Base-by-base conservation (phyloP, 805 yeast species). In the Lipomyces yamadae region DNA sequence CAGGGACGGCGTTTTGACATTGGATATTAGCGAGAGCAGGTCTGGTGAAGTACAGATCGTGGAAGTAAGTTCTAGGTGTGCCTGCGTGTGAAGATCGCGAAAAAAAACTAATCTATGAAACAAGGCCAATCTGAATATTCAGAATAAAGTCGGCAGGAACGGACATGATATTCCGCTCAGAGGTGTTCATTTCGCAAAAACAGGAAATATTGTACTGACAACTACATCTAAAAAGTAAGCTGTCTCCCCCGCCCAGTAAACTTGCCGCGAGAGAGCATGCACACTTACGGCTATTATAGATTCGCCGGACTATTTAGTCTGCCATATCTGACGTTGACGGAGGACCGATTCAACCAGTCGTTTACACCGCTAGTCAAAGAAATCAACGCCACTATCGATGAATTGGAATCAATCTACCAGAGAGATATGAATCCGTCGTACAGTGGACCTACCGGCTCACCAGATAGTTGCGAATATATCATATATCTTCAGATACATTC, bases 401-500 rank as follows among this genome's bases (percentile, higher is more conserved):
- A 82, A 56, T 72, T 83, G 65, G 82, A 86, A 55, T 74, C 77
- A 1, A 81, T 87, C 0, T 69, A 67, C 56, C 60, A 64, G 13
- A 58, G 52, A 2, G 76, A 70, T 11, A 45, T 67, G 32, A 64
- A 60, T 32, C 73, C 72, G 4, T 18, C 71, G 67, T 24, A 70
- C 78, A 2, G 77, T 76, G 18, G 73, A 63, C 60, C 76, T 80
- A 10, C 76, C 76, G 15, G 82, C 79, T 67, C 66, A 3, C 59
- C 70, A 18, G 62, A 72, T 60, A 66, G 64, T 45, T 93, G 98
- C 77, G 98, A 93, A 75, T 87, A 82, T 69, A 78, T 92, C 24
- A 76, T 85, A 0, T 92, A 83, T 73, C 79, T 91, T 59, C 96
- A 92, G 73, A 76, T 90, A 24, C 84, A 84, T 50, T 84, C 89